These are phyloP conservation scores for Penicillium fuscoglaucum DNA, from an alignment of 2,329 filamentous ascomycete genomes.

Conservation along the genomic window DNA sequence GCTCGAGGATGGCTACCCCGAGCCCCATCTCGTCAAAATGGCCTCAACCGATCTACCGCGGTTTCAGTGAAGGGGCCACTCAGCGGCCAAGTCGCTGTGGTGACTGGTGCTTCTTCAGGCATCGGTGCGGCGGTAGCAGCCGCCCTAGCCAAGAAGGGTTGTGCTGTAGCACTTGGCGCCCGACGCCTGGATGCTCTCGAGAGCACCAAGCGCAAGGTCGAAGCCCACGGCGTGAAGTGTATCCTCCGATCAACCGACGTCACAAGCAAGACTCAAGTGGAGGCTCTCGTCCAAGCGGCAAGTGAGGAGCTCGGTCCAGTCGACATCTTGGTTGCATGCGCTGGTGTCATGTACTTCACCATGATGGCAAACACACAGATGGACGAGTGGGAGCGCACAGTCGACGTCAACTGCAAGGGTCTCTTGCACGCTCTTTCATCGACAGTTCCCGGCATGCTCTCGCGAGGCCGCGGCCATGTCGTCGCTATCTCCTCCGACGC, in stretches of 20 bases:
- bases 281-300: conserved; percentile 62
- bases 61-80: conserved; percentile 59
- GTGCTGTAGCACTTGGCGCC: conserved; percentile 69
- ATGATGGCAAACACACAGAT: conserved; percentile 76
- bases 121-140: conserved; percentile 74
- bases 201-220: conserved; percentile 62
- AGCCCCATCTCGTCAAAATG: conserved; percentile 56
- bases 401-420: conserved; percentile 85
- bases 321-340: conserved; percentile 77
- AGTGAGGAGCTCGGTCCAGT: conserved; percentile 66
- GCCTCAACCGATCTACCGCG: conserved; percentile 47
- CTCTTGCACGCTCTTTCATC: conserved; percentile 71
- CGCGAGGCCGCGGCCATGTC: conserved; percentile 68
- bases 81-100: conserved; percentile 68
- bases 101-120: conserved; percentile 78
- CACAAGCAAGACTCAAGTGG: conserved; percentile 65
- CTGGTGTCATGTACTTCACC: conserved; percentile 86
- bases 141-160: conserved; percentile 69
- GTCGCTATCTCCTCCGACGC: conserved; percentile 82
- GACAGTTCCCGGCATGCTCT: conserved; percentile 69
- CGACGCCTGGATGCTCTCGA: conserved; percentile 70
- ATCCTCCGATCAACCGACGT: conserved; percentile 72
- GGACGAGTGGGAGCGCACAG: conserved; percentile 77
- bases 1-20: conserved; percentile 72
- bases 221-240: conserved; percentile 61